Evolutionary conservation across 768 basidiomycete species (phyloP).

Genomic region (Naganishia vaughanmartiniae): DNA sequence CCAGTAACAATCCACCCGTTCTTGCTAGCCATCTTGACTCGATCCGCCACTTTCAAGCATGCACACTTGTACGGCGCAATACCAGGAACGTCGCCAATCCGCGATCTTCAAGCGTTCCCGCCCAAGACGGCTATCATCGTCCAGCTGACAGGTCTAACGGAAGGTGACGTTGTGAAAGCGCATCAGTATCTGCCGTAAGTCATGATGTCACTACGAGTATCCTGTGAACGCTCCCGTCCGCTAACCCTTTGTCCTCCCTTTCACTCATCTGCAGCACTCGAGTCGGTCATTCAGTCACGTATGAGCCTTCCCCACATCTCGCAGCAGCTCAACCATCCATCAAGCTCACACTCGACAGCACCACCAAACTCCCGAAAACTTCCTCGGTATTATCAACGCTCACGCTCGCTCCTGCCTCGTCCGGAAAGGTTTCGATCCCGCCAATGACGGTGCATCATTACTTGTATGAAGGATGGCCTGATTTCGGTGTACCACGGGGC

Average conservation of each 20-base stretch:
- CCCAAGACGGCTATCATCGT: slow-evolving; percentile 40
- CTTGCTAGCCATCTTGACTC: slow-evolving; percentile 39
- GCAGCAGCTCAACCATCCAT: not conserved
- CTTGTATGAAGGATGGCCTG: slow-evolving; percentile 47
- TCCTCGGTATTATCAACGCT: slow-evolving; percentile 5
- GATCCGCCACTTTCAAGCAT: slow-evolving; percentile 39
- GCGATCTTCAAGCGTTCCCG: slow-evolving; percentile 9
- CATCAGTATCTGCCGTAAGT: slow-evolving; percentile 48
- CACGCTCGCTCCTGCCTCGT: not conserved
- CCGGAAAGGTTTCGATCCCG: not conserved
- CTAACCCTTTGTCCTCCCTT: slow-evolving; percentile 1
- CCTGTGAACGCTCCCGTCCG: no score
- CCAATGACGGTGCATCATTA: slow-evolving; percentile 39
- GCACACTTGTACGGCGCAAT: slow-evolving; percentile 13
- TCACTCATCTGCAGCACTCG: not conserved
- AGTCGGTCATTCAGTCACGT: slow-evolving; percentile 19
- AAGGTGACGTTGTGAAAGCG: slow-evolving; percentile 46
- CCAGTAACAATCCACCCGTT: slow-evolving; percentile 43
- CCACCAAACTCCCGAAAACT: not conserved
- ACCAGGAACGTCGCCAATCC: slow-evolving; percentile 13
- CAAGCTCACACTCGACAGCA: slow-evolving; percentile 14
- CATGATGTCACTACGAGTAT: not conserved
- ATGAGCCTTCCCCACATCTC: not conserved
- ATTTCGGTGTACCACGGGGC: slow-evolving; percentile 47
- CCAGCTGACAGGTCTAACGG: slow-evolving; percentile 50